Evolutionary conservation across 768 basidiomycete species (phyloP), one percentile per base, ranked within the genome.

Genomic region (Leccinum ochraceum): DNA sequence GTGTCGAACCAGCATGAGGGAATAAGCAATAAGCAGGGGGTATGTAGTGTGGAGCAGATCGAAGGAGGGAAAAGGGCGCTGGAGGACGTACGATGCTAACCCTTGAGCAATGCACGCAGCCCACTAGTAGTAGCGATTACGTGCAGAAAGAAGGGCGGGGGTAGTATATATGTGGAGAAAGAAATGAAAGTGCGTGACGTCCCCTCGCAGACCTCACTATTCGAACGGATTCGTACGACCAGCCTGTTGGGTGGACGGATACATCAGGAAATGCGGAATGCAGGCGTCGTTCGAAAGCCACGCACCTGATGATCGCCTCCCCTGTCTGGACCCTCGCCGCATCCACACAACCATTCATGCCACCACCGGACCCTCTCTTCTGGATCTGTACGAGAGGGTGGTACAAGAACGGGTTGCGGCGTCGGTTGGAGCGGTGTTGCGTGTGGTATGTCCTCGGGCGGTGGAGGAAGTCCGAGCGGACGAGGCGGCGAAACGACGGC

Each of bases 291-390:
- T 39, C 20, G 20, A 36, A 30, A n/a, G 26, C 58, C 28, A 71
- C 79, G 46, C 68, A 87, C 90, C 82, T 92, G 90, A 63, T 81
- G 72, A 56, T 91, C 86, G 6, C 88, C 89, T 49, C 86, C 88
- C 16, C 89, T 80, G 71, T 89, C 86, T 3, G 83, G 76, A n/a
- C 87, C 86, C 69, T 91, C 90, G 17, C 85, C 78, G 64, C 89
- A 90, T 13, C 90, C 90, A 71, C 90, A 92, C 62, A 92, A 71
- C 89, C 90, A 91, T 34, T 92, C 90, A 69, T 90, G 90, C 90
- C 90, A 92, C 90, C 90, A 92, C 61, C 82, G 76, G 4, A 79
- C 77, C 54, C 63, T 68, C 39, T 73, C 75, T n/a, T 73, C 65
- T 5, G 63, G 60, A 20, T 71, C 60, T 37, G 50, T 20, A 36